phyloP scores from a whole-genome alignment of 75 land plant species.

The Isoetes taiwanensis region DNA sequence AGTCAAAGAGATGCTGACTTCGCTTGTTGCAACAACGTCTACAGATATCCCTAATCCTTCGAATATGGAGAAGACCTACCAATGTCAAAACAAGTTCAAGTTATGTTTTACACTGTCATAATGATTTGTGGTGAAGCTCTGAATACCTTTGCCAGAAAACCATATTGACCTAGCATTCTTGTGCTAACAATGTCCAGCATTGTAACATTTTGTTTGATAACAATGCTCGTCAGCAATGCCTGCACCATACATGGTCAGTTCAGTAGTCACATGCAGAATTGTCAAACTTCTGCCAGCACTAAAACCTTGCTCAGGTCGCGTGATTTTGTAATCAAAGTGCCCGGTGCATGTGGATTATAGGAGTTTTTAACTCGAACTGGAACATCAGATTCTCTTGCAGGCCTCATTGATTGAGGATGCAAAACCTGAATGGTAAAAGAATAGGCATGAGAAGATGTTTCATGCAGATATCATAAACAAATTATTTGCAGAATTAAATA shows the following conservation, averaged over 20 bases:
- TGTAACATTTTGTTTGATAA: conserved; percentile 74
- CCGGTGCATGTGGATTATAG: conserved; percentile 86
- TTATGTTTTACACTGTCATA: too few species aligned
- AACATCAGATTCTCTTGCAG: conserved; percentile 82
- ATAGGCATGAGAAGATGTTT: too few species aligned
- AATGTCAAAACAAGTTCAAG: too few species aligned
- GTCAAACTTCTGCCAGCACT: background rate
- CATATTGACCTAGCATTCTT: conserved; percentile 94
- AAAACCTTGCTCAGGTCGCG: conserved; percentile 85
- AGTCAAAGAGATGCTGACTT: conserved; percentile 94
- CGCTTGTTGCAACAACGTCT: conserved; percentile 96
- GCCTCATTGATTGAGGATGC: conserved; percentile 97
- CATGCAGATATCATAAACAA: too few species aligned
- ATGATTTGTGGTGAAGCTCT: too few species aligned
- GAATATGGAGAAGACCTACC: conserved; percentile 81
- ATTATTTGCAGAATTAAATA: background rate
- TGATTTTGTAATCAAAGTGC: conserved; percentile 60
- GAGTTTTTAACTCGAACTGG: conserved; percentile 98
- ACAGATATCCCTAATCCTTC: conserved; percentile 88
- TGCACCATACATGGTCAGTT: conserved; percentile 13
- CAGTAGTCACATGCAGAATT: background rate
- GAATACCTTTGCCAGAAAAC: conserved; percentile 85
- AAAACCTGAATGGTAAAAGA: conserved; percentile 42
- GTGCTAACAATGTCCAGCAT: conserved; percentile 99
- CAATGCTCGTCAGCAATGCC: conserved; percentile 80